Evolutionary conservation across 2,329 filamentous ascomycete genomes (phyloP).

Genomic region (Alternaria sp.): DNA sequence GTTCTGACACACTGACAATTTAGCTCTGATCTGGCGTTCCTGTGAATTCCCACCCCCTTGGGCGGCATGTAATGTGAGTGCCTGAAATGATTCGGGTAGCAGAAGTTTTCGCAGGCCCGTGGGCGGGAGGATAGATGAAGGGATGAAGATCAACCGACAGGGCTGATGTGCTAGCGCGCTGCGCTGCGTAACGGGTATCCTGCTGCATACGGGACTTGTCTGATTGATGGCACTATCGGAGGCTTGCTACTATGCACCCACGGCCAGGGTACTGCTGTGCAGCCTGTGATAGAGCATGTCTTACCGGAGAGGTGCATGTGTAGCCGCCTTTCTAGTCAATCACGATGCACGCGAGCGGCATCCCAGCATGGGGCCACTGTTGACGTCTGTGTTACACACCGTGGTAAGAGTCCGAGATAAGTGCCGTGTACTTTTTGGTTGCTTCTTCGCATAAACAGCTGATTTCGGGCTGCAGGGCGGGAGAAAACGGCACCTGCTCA

Average conservation of each 20-base stretch:
- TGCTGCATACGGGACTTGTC: conserved; percentile 19
- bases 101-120: conserved; percentile 2
- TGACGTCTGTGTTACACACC: conserved; percentile 19
- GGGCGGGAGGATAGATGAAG: conserved; percentile 9
- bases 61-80: conserved; percentile 3
- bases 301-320: conserved; percentile 24
- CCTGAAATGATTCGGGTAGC: conserved; percentile 11
- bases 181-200: conserved; percentile 21
- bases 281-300: conserved; percentile 23
- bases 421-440: conserved; percentile 17
- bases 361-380: conserved; percentile 7
- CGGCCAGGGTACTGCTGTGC: conserved; percentile 14
- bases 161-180: conserved; percentile 13
- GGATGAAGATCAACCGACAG: conserved; percentile 9
- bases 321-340: conserved; percentile 22
- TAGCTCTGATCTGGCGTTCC: conserved; percentile 2
- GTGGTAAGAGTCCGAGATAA: conserved; percentile 14
- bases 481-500: not conserved
- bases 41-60: not conserved
- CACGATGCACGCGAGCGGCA: conserved; percentile 18
- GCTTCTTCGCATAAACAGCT: conserved; percentile 18
- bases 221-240: conserved; percentile 17
- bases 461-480: conserved; percentile 21
- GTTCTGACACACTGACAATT: conserved; percentile 19
- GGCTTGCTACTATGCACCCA: conserved; percentile 17